Evolutionary conservation across 2,329 filamentous ascomycete species (phyloP).

Genomic region (Albophoma yamanashiensis): DNA sequence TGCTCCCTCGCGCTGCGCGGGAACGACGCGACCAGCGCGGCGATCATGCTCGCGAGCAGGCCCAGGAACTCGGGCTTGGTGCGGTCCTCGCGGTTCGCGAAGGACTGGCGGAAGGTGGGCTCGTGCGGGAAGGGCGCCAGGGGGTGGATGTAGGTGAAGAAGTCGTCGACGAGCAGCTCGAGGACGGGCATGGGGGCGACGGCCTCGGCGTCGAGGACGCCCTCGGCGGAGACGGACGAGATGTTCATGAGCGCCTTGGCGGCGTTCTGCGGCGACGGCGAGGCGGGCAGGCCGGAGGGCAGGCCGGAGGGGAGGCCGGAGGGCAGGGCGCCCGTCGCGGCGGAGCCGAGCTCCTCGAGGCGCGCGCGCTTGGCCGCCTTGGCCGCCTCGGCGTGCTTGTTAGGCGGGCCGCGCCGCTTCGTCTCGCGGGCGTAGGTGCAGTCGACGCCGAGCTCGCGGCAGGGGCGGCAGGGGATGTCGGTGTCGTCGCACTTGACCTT

Average conservation of each 20-base stretch:
- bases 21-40: conserved; percentile 62
- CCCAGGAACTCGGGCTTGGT: conserved; percentile 58
- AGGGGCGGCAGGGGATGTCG: conserved; percentile 45
- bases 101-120: conserved; percentile 62
- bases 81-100: conserved; percentile 55
- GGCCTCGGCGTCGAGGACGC: conserved; percentile 49
- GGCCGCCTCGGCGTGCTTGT: conserved; percentile 47
- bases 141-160: conserved; percentile 74
- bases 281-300: conserved; percentile 9
- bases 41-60: conserved; percentile 65
- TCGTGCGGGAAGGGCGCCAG: conserved; percentile 70
- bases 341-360: conserved; percentile 17
- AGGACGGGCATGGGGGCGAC: conserved; percentile 62
- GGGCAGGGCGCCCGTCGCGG: conserved; percentile 3
- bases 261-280: conserved; percentile 33
- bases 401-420: conserved; percentile 48
- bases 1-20: conserved; percentile 61
- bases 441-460: conserved; percentile 43
- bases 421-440: conserved; percentile 48
- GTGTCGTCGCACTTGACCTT: conserved; percentile 52
- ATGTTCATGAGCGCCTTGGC: conserved; percentile 39
- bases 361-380: conserved; percentile 40
- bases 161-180: conserved; percentile 64
- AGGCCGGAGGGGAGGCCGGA: not conserved
- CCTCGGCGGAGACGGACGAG: conserved; percentile 23